Conservation (phyloP, 2,329 filamentous ascomycete species). For the Ophiostoma novo-ulmi region DNA sequence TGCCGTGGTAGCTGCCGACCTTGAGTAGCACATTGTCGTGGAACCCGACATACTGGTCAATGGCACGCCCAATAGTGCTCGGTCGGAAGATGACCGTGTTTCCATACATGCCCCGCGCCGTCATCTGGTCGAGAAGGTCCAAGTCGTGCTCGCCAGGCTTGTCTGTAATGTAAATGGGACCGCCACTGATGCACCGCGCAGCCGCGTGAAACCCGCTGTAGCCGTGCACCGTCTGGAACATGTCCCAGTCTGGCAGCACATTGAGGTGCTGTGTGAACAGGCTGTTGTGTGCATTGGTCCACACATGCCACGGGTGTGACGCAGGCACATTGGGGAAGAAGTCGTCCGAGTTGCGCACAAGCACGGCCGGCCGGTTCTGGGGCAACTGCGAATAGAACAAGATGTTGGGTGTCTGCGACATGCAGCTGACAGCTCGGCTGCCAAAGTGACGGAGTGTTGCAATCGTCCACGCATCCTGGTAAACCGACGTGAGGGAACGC, state of each 20-base stretch:
- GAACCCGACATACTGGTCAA: slow-evolving; percentile 70
- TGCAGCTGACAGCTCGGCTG: slow-evolving; percentile 79
- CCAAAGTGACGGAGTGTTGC: slow-evolving; percentile 73
- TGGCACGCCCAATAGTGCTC: slow-evolving; percentile 64
- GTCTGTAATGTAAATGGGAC: slow-evolving; percentile 93
- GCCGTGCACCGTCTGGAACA: slow-evolving; percentile 60
- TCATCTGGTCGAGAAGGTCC: slow-evolving; percentile 72
- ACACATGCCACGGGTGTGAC: slow-evolving; percentile 92
- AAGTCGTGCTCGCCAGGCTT: slow-evolving; percentile 75
- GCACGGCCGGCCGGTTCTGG: slow-evolving; percentile 64
- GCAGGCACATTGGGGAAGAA: slow-evolving; percentile 80
- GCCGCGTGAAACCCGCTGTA: slow-evolving; percentile 85
- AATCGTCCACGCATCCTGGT: slow-evolving; percentile 82
- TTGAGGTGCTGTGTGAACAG: slow-evolving; percentile 81
- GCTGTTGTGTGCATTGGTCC: slow-evolving; percentile 85
- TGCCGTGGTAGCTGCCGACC: slow-evolving; percentile 71
- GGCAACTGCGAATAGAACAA: slow-evolving; percentile 81
- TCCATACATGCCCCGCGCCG: slow-evolving; percentile 63
- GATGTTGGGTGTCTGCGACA: slow-evolving; percentile 83
- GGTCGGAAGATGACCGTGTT: slow-evolving; percentile 79
- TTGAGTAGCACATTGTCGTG: slow-evolving; percentile 69
- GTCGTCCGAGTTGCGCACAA: slow-evolving; percentile 82
- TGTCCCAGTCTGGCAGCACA: slow-evolving; percentile 75
- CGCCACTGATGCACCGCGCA: slow-evolving; percentile 81
- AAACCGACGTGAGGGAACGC: slow-evolving; percentile 65